Base-by-base conservation (phyloP, 805 yeast genomes). In the Komagataella mondaviorum region DNA sequence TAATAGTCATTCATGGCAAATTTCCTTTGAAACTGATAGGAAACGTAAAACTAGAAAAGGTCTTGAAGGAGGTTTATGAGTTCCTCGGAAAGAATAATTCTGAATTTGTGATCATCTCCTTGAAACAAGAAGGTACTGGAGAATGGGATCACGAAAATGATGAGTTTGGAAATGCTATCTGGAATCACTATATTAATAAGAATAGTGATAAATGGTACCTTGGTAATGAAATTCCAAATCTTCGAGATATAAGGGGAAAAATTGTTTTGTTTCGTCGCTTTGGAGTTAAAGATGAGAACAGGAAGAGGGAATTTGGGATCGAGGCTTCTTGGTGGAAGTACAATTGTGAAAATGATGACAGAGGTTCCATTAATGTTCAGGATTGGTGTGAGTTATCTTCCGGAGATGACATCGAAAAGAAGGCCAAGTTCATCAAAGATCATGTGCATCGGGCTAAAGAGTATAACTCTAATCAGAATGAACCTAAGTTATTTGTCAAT, bases 121-220 rank as follows among this genome's bases (percentile, higher is more conserved):
- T 85, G 55, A 85, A 85, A 60, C 85, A 81, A 61, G 93, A 85
- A 63, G 91, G 91, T 45, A 69, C 79, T 17, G 78, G 80, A 50
- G 70, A 71, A 44, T 83, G 88, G 87, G 73, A 81, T 57, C 61
- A 69, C 49, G 86, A 81, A 59, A 12, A 30, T 10, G 39, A 30
- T 10, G 89, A 84, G 61, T 83, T 85, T 62, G 77, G 79, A 44
- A 77, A 77, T 54, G 67, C 76, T 47, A 69, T 85, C 51, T 79
- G 83, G 80, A 77, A 77, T 54, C 66, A 69, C 45, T 84, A 78
- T 58, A 63, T 85, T 54, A 67, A 65, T 46, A 71, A 70, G 45
- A 61, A 72, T 55, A 67, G 75, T 59, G 72, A 76, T 57, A 72
- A 68, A 54, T 85, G 88, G 88, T 81, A 73, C 64, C 69, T 85